A percentile compares a stretch with the other conserved stretches of the same genome.
phyloP scores from a whole-genome alignment of 257 asterid species.

The Fraxinus cuspidata region DNA sequence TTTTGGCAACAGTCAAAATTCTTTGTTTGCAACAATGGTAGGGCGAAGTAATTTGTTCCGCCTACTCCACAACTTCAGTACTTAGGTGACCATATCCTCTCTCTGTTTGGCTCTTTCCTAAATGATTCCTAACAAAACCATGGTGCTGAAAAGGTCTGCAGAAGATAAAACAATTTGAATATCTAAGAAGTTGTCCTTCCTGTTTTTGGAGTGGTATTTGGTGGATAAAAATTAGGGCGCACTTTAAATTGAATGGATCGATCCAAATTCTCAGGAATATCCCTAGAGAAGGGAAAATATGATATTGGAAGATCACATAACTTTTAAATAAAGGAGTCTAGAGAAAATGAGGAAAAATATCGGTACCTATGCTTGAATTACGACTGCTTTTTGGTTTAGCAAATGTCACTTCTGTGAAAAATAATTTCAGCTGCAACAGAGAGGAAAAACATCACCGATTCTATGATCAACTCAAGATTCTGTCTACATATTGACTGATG shows the following conservation, averaged over 20 bases:
- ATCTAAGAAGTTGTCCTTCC: neutral
- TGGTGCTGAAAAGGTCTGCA: neutral
- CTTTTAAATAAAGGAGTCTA: neutral
- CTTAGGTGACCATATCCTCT: neutral
- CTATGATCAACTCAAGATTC: slow-evolving; percentile 10
- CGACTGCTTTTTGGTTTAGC: slow-evolving; percentile 99
- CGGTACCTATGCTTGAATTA: slow-evolving; percentile 87
- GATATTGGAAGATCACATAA: neutral
- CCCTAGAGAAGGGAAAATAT: neutral
- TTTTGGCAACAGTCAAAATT: neutral
- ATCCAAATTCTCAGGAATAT: neutral
- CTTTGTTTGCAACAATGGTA: neutral
- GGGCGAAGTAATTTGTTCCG: neutral
- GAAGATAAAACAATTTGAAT: neutral
- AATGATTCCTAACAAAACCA: neutral
- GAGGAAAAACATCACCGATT: slow-evolving; percentile 28
- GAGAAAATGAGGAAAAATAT: slow-evolving; percentile 5
- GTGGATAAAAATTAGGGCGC: neutral
- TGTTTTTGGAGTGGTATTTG: neutral
- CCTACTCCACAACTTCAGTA: neutral
- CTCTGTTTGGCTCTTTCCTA: neutral
- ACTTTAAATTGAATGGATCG: neutral
- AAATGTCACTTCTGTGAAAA: slow-evolving; percentile 88
- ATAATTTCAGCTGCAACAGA: slow-evolving; percentile 75
- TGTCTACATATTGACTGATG: slow-evolving; percentile 10